A percentile compares a stretch with the other conserved stretches of the same genome.
These are phyloP conservation scores for Amylocarpus encephaloides DNA, from an alignment of 2,329 filamentous ascomycete genomes.

Conservation along the genomic window DNA sequence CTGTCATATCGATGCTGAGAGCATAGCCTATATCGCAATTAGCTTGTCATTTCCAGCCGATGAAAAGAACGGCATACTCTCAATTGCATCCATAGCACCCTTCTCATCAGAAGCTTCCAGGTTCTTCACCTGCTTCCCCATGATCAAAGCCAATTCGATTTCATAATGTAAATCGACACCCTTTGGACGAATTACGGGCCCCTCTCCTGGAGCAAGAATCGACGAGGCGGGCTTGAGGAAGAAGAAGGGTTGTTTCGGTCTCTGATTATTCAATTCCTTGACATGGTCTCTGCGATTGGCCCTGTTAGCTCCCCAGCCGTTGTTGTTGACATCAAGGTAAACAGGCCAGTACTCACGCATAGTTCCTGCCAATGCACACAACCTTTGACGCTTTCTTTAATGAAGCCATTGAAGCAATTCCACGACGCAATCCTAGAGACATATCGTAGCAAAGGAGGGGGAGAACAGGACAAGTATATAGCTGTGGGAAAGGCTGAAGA, in stretches of 20 bases:
- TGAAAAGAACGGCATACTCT: slow-evolving; percentile 45
- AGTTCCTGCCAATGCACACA: slow-evolving; percentile 93
- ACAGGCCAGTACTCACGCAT: slow-evolving; percentile 59
- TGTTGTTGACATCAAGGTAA: slow-evolving; percentile 3
- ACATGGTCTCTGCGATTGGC: slow-evolving; percentile 69
- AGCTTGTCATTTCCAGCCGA: neutral
- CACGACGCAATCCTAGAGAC: slow-evolving; percentile 29
- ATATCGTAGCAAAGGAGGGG: slow-evolving; percentile 15
- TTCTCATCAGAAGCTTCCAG: slow-evolving; percentile 66
- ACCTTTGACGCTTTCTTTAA: slow-evolving; percentile 46
- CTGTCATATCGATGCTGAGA: slow-evolving; percentile 94
- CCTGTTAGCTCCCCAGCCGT: slow-evolving; percentile 7
- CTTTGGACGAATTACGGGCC: slow-evolving; percentile 11
- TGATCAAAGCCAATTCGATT: slow-evolving; percentile 84
- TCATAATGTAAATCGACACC: slow-evolving; percentile 46
- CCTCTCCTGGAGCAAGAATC: slow-evolving; percentile 63
- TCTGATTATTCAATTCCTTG: slow-evolving; percentile 78
- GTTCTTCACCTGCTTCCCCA: slow-evolving; percentile 75
- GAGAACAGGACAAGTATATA: neutral
- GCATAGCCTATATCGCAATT: slow-evolving; percentile 60
- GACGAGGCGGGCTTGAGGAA: slow-evolving; percentile 92
- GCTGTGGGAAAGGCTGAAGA: neutral
- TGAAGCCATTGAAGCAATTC: slow-evolving; percentile 35
- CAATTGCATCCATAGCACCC: slow-evolving; percentile 75
- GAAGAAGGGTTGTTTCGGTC: slow-evolving; percentile 95